Conservation (phyloP, 2,329 filamentous ascomycete genomes). For the Aspergillus fischeri region DNA sequence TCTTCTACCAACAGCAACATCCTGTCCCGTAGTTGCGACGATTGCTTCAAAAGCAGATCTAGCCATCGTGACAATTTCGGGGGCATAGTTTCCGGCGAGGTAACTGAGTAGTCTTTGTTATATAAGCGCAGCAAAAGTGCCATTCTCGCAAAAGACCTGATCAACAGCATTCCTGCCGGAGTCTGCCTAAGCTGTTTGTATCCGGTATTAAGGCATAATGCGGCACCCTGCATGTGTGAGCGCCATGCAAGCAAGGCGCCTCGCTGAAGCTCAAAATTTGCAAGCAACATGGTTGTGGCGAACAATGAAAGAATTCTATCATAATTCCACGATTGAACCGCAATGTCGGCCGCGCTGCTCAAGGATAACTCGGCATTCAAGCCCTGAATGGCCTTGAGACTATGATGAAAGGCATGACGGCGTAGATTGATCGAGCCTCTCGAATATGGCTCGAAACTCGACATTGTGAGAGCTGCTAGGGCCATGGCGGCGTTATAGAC, state of each 20-base stretch:
- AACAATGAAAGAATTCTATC: conserved; percentile 9
- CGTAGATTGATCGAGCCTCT: conserved; percentile 2
- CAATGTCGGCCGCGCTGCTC: background rate
- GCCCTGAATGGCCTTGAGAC: conserved; percentile 8
- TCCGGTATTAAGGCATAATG: conserved; percentile 5
- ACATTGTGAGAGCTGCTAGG: conserved; percentile 7
- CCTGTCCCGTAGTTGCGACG: conserved; percentile 5
- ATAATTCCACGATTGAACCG: background rate
- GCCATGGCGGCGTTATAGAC: conserved; percentile 11
- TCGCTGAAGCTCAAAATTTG: conserved; percentile 14
- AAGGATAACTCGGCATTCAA: conserved; percentile 4
- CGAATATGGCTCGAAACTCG: conserved; percentile 1
- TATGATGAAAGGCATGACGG: conserved; percentile 12
- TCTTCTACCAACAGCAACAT: conserved; percentile 10
- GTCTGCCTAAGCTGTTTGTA: conserved; percentile 5
- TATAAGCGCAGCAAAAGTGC: conserved; percentile 12
- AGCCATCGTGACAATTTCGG: conserved; percentile 4
- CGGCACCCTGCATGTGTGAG: conserved; percentile 12
- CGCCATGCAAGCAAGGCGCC: conserved; percentile 9
- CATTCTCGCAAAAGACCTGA: conserved; percentile 13
- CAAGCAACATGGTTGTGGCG: conserved; percentile 9
- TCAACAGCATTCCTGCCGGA: conserved; percentile 7
- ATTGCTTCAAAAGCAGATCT: conserved; percentile 3
- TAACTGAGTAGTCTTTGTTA: conserved; percentile 12
- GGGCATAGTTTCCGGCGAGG: conserved; percentile 6